phyloP scores from a whole-genome alignment of 1,284 basidiomycete genomes.

The Porogramme epimiltina region DNA sequence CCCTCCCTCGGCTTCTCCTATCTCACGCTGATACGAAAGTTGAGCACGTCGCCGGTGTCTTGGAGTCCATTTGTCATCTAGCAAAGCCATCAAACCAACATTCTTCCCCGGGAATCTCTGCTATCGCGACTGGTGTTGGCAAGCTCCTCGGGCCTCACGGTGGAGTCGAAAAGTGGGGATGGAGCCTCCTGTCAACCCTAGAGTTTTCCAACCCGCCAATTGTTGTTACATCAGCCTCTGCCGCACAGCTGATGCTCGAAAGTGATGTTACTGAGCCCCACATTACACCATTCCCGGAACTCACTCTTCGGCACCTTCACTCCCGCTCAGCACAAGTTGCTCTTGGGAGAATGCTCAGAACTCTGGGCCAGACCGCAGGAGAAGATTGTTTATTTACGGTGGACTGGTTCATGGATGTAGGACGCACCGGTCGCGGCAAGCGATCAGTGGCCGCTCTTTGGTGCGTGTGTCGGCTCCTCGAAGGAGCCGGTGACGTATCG shows the following conservation, averaged over 20 bases:
- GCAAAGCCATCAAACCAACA: slow-evolving; percentile 31
- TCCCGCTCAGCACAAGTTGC: slow-evolving; percentile 55
- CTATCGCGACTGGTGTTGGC: slow-evolving; percentile 59
- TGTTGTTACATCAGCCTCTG: slow-evolving; percentile 46
- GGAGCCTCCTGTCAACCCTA: slow-evolving; percentile 76
- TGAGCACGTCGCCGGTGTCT: slow-evolving; percentile 62
- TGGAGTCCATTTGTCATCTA: slow-evolving; percentile 67
- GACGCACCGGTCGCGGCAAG: slow-evolving; percentile 43
- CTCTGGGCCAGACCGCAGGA: slow-evolving; percentile 71
- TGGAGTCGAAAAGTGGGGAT: slow-evolving; percentile 88
- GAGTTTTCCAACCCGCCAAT: slow-evolving; percentile 65
- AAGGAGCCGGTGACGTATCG: slow-evolving; percentile 61
- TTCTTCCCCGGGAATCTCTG: slow-evolving; percentile 29
- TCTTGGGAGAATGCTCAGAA: slow-evolving; percentile 70
- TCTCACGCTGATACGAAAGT: slow-evolving; percentile 74
- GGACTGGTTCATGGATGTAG: slow-evolving; percentile 80
- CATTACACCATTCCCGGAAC: slow-evolving; percentile 54
- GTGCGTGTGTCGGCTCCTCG: slow-evolving; percentile 75
- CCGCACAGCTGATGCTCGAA: slow-evolving; percentile 63
- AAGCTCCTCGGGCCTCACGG: slow-evolving; percentile 80
- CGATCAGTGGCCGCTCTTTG: slow-evolving; percentile 78
- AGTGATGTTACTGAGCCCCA: slow-evolving; percentile 38
- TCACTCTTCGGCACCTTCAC: slow-evolving; percentile 64
- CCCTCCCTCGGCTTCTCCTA: slow-evolving; percentile 74
- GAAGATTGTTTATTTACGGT: slow-evolving; percentile 73